phyloP scores from a whole-genome alignment of 345 rosid genomes.

The Populus euphratica region DNA sequence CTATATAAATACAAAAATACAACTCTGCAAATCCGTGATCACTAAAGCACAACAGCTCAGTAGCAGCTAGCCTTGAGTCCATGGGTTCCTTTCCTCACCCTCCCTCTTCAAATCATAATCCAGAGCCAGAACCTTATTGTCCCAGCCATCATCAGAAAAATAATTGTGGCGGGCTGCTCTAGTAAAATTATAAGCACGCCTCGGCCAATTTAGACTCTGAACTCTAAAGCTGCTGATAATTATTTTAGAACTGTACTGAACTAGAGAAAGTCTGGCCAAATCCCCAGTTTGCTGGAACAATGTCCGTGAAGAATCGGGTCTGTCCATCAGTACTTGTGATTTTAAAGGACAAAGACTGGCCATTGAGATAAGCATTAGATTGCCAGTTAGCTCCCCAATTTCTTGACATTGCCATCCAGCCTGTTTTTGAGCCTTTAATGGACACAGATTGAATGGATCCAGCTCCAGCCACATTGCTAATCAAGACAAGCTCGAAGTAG shows the following conservation, averaged over 20 bases:
- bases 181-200: conserved; percentile 22
- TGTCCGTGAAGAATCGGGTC: conserved; percentile 38
- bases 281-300: conserved; percentile 64
- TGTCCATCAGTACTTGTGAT: conserved; percentile 69
- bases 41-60: not conserved
- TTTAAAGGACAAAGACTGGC: conserved; percentile 73
- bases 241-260: conserved; percentile 6
- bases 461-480: conserved; percentile 68
- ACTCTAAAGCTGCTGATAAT: not conserved
- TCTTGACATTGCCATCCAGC: conserved; percentile 80
- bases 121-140: not conserved
- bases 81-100: not conserved
- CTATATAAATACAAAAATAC: not conserved
- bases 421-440: conserved; percentile 70
- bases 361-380: conserved; percentile 73
- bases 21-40: not conserved
- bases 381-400: conserved; percentile 99
- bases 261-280: conserved; percentile 43
- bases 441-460: conserved; percentile 67
- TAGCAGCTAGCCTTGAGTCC: not conserved
- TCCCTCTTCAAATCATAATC: not conserved
- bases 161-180: conserved; percentile 22
- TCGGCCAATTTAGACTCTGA: conserved; percentile 11
- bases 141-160: not conserved
- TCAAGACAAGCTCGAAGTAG: conserved; percentile 77